A percentile compares a stretch with the other conserved stretches of the same genome.
These are phyloP conservation scores for Bonia amplexicaulis DNA, from an alignment of 176 grass and related monocot species.

Conservation along the genomic window DNA sequence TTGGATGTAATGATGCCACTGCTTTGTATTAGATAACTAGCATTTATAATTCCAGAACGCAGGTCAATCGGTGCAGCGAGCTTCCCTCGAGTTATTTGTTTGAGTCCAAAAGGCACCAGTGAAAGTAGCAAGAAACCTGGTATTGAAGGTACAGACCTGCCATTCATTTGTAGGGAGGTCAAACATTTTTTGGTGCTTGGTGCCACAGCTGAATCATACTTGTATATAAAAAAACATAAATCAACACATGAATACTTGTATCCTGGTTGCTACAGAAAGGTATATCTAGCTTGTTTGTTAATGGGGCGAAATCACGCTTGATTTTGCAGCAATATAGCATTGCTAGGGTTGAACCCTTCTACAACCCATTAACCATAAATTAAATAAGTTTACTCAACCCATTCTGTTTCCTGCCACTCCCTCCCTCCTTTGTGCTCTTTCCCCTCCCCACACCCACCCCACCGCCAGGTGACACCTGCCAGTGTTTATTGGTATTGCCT, in stretches of 20 bases:
- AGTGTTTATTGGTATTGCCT: neutral
- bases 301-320: neutral
- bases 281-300: slow-evolving; percentile 7
- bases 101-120: slow-evolving; percentile 76
- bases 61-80: slow-evolving; percentile 80
- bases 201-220: neutral
- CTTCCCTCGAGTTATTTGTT: slow-evolving; percentile 62
- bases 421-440: neutral
- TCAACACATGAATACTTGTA: neutral
- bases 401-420: neutral
- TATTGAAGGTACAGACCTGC: slow-evolving; percentile 72
- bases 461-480: neutral
- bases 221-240: neutral
- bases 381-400: neutral
- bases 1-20: slow-evolving; percentile 56
- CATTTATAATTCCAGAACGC: slow-evolving; percentile 76
- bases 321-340: neutral
- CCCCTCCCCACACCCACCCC: neutral
- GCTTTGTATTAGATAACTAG: slow-evolving; percentile 68
- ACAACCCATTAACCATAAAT: neutral
- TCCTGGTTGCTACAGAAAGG: neutral
- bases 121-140: slow-evolving; percentile 88
- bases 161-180: slow-evolving; percentile 34
- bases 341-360: neutral
- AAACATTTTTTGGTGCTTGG: neutral